These are phyloP conservation scores for Nelumbo lutea DNA, from an alignment of 164 flowering plant species.

Conservation along the genomic window DNA sequence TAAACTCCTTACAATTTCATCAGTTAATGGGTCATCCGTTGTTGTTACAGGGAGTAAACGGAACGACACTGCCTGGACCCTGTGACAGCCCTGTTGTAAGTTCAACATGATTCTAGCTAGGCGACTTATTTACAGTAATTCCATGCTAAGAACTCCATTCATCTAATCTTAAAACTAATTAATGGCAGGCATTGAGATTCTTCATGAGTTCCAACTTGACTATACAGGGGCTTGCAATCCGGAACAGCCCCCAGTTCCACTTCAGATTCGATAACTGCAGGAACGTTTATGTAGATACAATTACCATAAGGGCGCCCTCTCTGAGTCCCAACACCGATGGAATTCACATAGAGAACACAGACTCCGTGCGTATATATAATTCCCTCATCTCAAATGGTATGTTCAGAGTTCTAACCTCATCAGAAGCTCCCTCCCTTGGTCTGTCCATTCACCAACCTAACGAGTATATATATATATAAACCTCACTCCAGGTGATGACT, in stretches of 20 bases:
- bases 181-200: constrained; percentile 66
- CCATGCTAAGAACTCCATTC: too few relatives aligned
- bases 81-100: constrained; percentile 95
- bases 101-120: not conserved
- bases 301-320: constrained; percentile 57
- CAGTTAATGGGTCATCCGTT: too few relatives aligned
- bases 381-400: constrained; percentile 65
- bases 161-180: too few relatives aligned
- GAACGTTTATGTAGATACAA: constrained; percentile 46
- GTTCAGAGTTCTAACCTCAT: not conserved
- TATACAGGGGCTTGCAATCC: constrained; percentile 54
- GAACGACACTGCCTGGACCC: constrained; percentile 60
- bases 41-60: constrained; percentile 51
- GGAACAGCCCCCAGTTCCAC: constrained; percentile 81
- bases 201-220: constrained; percentile 67
- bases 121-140: not conserved
- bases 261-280: constrained; percentile 65
- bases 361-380: constrained; percentile 54
- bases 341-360: constrained; percentile 70
- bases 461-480: not conserved
- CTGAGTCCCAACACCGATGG: constrained; percentile 90
- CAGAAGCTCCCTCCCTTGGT: not conserved
- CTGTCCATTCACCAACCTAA: not conserved
- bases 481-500: constrained; percentile 64
- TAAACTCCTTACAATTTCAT: too few relatives aligned